A percentile compares a stretch with the other conserved stretches of the same genome.
phyloP scores from a whole-genome alignment of 1,139 yeast genomes.

The Debaryomyces subglobosus region DNA sequence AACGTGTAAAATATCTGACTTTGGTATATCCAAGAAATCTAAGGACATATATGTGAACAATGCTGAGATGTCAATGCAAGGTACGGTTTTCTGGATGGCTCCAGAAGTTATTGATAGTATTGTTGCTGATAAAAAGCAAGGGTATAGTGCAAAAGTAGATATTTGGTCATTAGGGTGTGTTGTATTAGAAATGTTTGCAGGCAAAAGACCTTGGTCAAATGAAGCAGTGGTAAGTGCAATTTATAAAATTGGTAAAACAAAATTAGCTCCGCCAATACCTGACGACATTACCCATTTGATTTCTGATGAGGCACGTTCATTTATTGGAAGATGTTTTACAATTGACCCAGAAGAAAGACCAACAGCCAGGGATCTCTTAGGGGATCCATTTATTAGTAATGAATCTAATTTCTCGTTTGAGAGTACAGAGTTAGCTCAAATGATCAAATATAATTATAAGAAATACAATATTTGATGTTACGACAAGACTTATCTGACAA shows the following conservation, averaged over 20 bases:
- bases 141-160: conserved; percentile 95
- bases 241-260: conserved; percentile 72
- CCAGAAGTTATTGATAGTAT: conserved; percentile 93
- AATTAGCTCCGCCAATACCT: conserved; percentile 92
- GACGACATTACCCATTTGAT: conserved; percentile 73
- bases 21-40: conserved; percentile 91
- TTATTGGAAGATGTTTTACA: conserved; percentile 76
- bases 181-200: conserved; percentile 91
- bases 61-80: conserved; percentile 97
- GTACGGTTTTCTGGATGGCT: conserved; percentile 99
- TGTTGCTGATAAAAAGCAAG: conserved; percentile 77
- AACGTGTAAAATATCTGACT: conserved; percentile 92
- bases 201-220: conserved; percentile 82
- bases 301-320: conserved; percentile 65
- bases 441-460: conserved; percentile 37
- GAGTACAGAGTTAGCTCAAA: conserved; percentile 62
- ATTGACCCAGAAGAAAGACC: conserved; percentile 85
- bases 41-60: conserved; percentile 86
- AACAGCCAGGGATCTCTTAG: conserved; percentile 71
- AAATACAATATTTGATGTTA: conserved; percentile 17
- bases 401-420: conserved; percentile 58
- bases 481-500: not conserved
- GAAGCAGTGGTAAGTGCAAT: conserved; percentile 79
- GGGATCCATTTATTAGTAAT: conserved; percentile 61
- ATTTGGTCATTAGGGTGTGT: conserved; percentile 96